These are phyloP conservation scores for Nymphaea thermarum DNA, from an alignment of 164 flowering plant genomes.

Conservation along the genomic window DNA sequence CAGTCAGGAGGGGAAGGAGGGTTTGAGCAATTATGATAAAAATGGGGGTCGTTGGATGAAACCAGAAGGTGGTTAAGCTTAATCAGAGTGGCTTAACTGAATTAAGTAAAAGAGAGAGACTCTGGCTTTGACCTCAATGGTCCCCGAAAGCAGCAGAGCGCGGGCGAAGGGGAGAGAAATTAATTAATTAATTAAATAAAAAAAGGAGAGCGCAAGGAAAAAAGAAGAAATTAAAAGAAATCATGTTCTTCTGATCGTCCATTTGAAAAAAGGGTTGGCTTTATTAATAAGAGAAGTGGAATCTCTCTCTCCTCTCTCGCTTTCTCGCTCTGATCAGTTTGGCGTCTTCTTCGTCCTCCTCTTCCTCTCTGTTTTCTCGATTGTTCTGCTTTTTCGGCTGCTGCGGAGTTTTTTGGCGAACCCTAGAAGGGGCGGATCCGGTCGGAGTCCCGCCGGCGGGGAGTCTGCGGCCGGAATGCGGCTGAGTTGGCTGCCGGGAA, in stretches of 20 bases:
- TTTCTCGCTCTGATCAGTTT: neutral
- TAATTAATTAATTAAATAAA: no score
- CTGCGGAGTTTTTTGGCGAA: neutral
- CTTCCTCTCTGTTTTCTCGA: neutral
- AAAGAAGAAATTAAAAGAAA: neutral
- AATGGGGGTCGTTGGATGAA: neutral
- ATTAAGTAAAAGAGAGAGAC: neutral
- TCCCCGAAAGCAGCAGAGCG: neutral
- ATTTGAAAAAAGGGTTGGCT: neutral
- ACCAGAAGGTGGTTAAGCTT: no score
- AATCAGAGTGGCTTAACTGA: neutral
- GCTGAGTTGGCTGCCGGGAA: neutral
- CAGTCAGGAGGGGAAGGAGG: neutral
- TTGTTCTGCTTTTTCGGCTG: neutral
- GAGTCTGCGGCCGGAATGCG: neutral
- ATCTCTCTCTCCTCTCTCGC: neutral
- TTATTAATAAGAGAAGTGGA: neutral
- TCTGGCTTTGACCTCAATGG: neutral
- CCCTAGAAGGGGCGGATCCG: neutral
- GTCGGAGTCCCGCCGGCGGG: neutral
- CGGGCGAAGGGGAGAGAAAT: no score
- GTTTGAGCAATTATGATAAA: neutral
- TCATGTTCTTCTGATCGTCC: neutral
- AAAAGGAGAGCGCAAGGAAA: neutral
- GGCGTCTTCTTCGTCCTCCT: neutral